Percentiles rank a stretch among this genome's conserved stretches.
Evolutionary conservation across 108 stramenopile species (phyloP).

Genomic region (Cylindrotheca fusiformis): DNA sequence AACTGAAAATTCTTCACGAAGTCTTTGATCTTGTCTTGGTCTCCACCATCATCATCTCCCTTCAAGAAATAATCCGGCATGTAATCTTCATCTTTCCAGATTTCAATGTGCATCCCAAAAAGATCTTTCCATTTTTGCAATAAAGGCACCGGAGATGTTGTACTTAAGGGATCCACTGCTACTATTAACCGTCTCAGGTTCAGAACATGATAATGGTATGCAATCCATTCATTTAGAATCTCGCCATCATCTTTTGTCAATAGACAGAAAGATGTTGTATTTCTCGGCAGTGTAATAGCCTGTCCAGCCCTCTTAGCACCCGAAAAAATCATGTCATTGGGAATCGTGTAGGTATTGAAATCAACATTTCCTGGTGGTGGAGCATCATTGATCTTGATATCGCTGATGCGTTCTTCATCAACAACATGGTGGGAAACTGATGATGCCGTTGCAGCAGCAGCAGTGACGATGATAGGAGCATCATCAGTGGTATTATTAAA

Average conservation of each 20-base stretch:
- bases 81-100: conserved; percentile 30
- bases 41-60: conserved; percentile 8
- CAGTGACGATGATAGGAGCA: too few species aligned
- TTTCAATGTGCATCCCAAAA: conserved; percentile 2
- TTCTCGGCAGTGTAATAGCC: too few species aligned
- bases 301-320: too few species aligned
- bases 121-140: conserved; percentile 2
- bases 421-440: too few species aligned
- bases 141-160: conserved; percentile 2
- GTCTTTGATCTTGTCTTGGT: neutral
- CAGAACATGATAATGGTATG: conserved; percentile 45
- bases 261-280: conserved; percentile 19
- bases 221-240: conserved; percentile 49
- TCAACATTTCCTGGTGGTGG: too few species aligned
- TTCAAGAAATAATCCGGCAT: conserved; percentile 35
- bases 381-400: too few species aligned
- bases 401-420: too few species aligned
- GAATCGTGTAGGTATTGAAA: too few species aligned
- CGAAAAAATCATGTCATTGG: too few species aligned
- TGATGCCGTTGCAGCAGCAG: too few species aligned
- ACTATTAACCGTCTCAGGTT: conserved; percentile 33
- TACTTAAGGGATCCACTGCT: conserved; percentile 13
- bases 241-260: conserved; percentile 44
- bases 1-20: neutral
- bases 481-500: too few species aligned